Evolutionary conservation across 139 green algal genomes (phyloP).

Genomic region (Ettlia oleoabundans): DNA sequence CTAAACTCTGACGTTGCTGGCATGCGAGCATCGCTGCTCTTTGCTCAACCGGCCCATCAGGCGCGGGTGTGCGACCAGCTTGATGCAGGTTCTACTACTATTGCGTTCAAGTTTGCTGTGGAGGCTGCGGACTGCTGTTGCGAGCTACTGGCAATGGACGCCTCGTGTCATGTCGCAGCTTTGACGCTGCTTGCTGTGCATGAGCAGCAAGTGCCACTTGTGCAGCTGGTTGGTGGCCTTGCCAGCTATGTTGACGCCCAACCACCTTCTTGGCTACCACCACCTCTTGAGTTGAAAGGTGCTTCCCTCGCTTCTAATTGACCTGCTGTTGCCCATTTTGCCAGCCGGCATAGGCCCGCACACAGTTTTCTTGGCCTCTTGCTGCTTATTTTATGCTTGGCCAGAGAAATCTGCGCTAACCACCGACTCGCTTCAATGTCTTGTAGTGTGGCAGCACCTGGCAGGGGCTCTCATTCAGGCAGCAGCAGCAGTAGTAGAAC

Average conservation of each 20-base stretch:
- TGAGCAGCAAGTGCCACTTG: not conserved
- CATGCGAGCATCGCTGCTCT: not conserved
- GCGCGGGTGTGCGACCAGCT: not conserved
- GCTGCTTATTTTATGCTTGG: too few relatives aligned
- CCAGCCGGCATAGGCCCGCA: not conserved
- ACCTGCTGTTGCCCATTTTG: too few relatives aligned
- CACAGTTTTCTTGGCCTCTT: too few relatives aligned
- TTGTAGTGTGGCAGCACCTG: constrained; percentile 29
- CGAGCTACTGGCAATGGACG: not conserved
- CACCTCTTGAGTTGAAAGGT: constrained; percentile 12
- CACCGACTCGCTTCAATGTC: not conserved
- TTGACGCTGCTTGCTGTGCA: constrained; percentile 2
- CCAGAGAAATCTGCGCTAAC: too few relatives aligned
- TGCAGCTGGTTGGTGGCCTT: not conserved
- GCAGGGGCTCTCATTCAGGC: not conserved
- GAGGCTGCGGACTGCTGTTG: not conserved
- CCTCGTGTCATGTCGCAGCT: not conserved
- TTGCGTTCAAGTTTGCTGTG: not conserved
- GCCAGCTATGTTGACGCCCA: constrained; percentile 3
- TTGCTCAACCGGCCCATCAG: not conserved
- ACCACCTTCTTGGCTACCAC: constrained; percentile 4
- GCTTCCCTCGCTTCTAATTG: too few relatives aligned
- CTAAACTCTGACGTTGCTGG: not conserved
- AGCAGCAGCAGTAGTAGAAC: not conserved
- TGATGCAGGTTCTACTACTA: not conserved